phyloP scores from a whole-genome alignment of 805 yeast species.

The Cyberlindnera maclurae region DNA sequence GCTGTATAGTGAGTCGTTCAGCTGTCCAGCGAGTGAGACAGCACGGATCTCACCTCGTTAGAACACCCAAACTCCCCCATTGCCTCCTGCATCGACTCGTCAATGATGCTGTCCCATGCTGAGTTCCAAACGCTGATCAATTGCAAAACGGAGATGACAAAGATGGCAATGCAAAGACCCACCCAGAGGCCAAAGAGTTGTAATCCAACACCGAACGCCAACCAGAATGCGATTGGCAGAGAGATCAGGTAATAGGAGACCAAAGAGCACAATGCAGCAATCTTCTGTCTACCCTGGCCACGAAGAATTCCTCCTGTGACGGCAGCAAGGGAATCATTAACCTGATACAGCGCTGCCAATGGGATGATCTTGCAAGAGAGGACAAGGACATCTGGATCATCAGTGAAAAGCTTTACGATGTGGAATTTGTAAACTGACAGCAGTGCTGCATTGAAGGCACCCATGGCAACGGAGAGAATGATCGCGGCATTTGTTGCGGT shows the following conservation, averaged over 20 bases:
- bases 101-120: slow-evolving; percentile 41
- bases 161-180: slow-evolving; percentile 47
- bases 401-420: slow-evolving; percentile 51
- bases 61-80: slow-evolving; percentile 14
- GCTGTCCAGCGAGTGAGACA: slow-evolving; percentile 7
- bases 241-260: slow-evolving; percentile 53
- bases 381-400: slow-evolving; percentile 48
- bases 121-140: slow-evolving; percentile 29
- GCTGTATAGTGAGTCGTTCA: too few relatives aligned
- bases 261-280: slow-evolving; percentile 54
- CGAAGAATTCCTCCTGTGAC: slow-evolving; percentile 70
- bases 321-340: slow-evolving; percentile 63
- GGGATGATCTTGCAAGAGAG: slow-evolving; percentile 49
- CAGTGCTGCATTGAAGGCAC: slow-evolving; percentile 37
- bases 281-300: slow-evolving; percentile 69
- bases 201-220: slow-evolving; percentile 40
- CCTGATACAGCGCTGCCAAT: slow-evolving; percentile 60
- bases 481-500: slow-evolving; percentile 39
- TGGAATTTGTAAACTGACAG: slow-evolving; percentile 35
- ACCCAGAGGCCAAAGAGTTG: slow-evolving; percentile 56
- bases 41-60: slow-evolving; percentile 18
- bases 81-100: slow-evolving; percentile 36
- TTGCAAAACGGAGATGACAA: slow-evolving; percentile 42
- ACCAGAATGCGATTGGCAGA: slow-evolving; percentile 46
- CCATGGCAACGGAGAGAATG: slow-evolving; percentile 32